Percentiles rank a stretch among this genome's conserved stretches.
phyloP scores from a whole-genome alignment of 2,329 filamentous ascomycete genomes.

The Phyllachora maydis region DNA sequence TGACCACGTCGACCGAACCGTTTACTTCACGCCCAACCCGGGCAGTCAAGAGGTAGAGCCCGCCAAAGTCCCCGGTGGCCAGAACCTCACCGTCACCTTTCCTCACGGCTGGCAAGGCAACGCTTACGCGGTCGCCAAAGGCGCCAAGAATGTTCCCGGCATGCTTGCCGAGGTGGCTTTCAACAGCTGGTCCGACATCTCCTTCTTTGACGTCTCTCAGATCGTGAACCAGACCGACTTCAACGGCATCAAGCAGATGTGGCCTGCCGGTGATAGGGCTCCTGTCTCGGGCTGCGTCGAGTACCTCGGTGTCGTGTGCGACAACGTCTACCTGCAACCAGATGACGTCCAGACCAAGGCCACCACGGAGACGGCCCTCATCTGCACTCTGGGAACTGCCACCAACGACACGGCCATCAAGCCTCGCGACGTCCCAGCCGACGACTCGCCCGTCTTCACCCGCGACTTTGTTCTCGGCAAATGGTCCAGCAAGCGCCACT shows the following conservation, averaged over 20 bases:
- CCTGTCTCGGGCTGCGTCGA: slow-evolving; percentile 14
- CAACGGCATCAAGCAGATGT: slow-evolving; percentile 17
- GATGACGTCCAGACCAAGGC: slow-evolving; percentile 18
- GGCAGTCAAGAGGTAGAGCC: slow-evolving; percentile 14
- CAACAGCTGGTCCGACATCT: slow-evolving; percentile 13
- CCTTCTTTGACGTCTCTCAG: slow-evolving; percentile 23
- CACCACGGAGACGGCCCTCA: slow-evolving; percentile 11
- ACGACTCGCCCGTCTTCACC: slow-evolving; percentile 2
- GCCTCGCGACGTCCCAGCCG: slow-evolving; percentile 2
- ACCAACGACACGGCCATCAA: slow-evolving; percentile 1
- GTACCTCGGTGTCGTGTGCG: slow-evolving; percentile 21
- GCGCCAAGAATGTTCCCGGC: slow-evolving; percentile 11
- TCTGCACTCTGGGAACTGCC: slow-evolving; percentile 10
- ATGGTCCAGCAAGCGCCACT: too few relatives aligned
- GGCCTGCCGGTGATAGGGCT: slow-evolving; percentile 1
- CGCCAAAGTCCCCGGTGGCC: slow-evolving; percentile 16
- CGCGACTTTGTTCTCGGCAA: slow-evolving; percentile 6
- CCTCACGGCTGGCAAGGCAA: slow-evolving; percentile 11
- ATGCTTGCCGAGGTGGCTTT: slow-evolving; percentile 16
- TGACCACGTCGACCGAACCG: slow-evolving; percentile 24
- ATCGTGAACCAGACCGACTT: slow-evolving; percentile 19
- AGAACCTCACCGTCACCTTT: slow-evolving; percentile 16
- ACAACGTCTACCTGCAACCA: slow-evolving; percentile 16
- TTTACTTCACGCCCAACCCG: slow-evolving; percentile 26
- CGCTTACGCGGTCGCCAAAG: slow-evolving; percentile 13